A percentile compares a stretch with the other conserved stretches of the same genome.
Conservation (phyloP, 768 basidiomycete species). For the Tremella yokohamensis region DNA sequence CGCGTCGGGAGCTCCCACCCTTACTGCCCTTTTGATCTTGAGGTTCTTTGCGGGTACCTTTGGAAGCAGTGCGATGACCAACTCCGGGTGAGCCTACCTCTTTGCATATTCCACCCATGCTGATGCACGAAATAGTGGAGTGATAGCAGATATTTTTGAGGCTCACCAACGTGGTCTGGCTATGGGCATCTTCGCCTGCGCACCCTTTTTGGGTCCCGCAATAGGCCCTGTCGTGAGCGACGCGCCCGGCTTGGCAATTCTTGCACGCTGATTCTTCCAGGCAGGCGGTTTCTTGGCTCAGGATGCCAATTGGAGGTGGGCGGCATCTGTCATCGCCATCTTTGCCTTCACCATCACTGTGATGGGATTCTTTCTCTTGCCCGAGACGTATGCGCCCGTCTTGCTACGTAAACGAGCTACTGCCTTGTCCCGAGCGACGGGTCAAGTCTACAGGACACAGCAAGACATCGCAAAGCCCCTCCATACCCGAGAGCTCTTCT, state of each 20-base stretch:
- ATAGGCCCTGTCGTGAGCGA: conserved; percentile 44
- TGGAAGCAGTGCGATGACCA: conserved; percentile 49
- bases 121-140: conserved; percentile 15
- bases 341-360: conserved; percentile 34
- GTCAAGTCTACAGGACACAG: conserved; percentile 36
- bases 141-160: neutral
- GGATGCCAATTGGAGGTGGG: conserved; percentile 44
- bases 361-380: conserved; percentile 31
- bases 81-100: conserved; percentile 31
- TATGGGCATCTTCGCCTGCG: conserved; percentile 24
- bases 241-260: too few relatives aligned
- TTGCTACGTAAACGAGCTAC: conserved; percentile 41
- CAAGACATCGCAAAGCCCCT: conserved; percentile 31
- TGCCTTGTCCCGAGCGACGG: conserved; percentile 33
- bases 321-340: conserved; percentile 39
- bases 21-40: conserved; percentile 47
- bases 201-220: conserved; percentile 40
- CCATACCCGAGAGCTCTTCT: conserved; percentile 32
- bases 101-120: neutral
- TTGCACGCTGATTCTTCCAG: conserved; percentile 1
- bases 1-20: conserved; percentile 45
- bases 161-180: conserved; percentile 14
- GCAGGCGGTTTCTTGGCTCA: conserved; percentile 46
- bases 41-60: conserved; percentile 50
- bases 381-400: conserved; percentile 48